These are phyloP conservation scores for Cryphonectria japonica DNA, from an alignment of 2,329 filamentous ascomycete genomes.

Conservation along the genomic window DNA sequence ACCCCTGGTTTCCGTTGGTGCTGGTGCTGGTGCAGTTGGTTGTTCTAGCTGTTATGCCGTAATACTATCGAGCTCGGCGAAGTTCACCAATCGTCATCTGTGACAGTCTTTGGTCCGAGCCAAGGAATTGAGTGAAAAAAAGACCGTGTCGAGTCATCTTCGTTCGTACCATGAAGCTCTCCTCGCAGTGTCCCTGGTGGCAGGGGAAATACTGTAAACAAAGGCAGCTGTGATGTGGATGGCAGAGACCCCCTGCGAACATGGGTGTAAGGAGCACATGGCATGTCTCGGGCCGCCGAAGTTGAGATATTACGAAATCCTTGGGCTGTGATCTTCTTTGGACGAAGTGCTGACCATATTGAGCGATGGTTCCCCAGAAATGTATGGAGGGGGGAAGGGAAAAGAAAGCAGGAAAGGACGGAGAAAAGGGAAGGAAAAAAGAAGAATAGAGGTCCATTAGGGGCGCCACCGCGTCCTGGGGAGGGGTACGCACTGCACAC, in stretches of 20 bases:
- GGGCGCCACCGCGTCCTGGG: background rate
- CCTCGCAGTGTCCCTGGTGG: background rate
- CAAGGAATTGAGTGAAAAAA: background rate
- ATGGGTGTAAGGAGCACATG: background rate
- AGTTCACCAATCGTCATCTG: no score
- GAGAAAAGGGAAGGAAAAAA: background rate
- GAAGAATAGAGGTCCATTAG: background rate
- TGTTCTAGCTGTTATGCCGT: background rate
- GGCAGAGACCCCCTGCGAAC: background rate
- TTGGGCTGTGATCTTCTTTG: background rate
- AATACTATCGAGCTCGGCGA: background rate
- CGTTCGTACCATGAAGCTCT: background rate
- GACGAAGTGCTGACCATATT: background rate
- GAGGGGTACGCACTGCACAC: background rate
- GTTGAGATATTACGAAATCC: background rate
- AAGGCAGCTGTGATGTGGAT: background rate
- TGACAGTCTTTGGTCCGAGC: no score
- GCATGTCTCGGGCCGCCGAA: constrained; percentile 8
- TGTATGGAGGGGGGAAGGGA: no score
- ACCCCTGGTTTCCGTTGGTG: background rate
- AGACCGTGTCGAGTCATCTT: background rate
- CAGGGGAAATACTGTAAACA: background rate
- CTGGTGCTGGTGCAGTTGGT: background rate
- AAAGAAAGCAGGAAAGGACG: background rate
- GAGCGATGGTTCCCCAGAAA: background rate